Base-by-base conservation (phyloP, 139 green algal species). In the Eudorina sp. region DNA sequence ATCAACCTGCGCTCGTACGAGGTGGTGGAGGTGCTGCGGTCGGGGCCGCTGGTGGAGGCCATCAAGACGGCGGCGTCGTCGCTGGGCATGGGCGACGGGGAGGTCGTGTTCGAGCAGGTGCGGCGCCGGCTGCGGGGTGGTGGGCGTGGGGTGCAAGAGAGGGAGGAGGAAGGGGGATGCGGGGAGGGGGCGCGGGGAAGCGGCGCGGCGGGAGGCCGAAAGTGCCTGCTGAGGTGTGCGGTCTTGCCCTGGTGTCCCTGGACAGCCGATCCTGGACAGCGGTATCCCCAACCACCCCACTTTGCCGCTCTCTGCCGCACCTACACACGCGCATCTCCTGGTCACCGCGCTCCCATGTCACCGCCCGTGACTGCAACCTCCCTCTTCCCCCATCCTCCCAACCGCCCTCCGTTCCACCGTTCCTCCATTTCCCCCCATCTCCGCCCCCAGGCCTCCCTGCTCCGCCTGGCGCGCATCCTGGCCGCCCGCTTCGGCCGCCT, bases 381-480 rank as follows among this genome's bases (percentile, higher is more conserved):
- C 51, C 51, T 58, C 16, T 58, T 58, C 16, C 16, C 13, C 51
- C 13, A 16, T 58, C 51, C 51, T 25, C 13, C 16, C 51, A 58
- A 13, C 51, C 51, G 51, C 16, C 16, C 13, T 58, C 16, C 16
- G 13, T 16, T 58, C 13, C 16, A 58, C 13, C 34, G 43, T 16
- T 74, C 25, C 64, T 8, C 34, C 34, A 46, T 16, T 43, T 74
- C 48, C 48, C 58, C 58, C 58, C 58, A 69, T 40, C 40, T 46
- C 0, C 18, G 16, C 77, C 8, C 41, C 19, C 80, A 87, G 48
- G 82, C 82, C 40, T 55, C 46, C 16, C 45, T 89, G 31, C 40
- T 84, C 69, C 72, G 55, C 43, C 41, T 91, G 27, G 88, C 88
- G 0, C 60, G 85, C 21, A 64, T 91, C 21, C 14, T 91, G 29